A percentile compares a stretch with the other conserved stretches of the same genome.
Evolutionary conservation across 495 filamentous ascomycete species (phyloP).

Genomic region (Emericellopsis terricola): DNA sequence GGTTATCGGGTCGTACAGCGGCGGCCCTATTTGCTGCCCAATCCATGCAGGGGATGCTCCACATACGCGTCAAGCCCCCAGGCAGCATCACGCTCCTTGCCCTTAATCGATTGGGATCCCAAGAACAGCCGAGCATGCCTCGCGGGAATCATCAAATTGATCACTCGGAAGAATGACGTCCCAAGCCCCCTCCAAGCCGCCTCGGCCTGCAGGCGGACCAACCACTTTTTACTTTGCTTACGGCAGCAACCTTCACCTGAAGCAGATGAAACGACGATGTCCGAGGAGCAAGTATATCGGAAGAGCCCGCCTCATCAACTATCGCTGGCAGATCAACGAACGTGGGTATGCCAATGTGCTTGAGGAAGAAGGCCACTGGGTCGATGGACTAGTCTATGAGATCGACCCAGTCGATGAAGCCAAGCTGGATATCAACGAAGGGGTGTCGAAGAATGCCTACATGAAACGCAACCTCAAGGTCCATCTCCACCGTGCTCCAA

Average conservation of each 20-base stretch:
- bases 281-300: slow-evolving; percentile 28
- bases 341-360: slow-evolving; percentile 56
- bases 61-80: neutral
- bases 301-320: slow-evolving; percentile 28
- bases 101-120: neutral
- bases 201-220: no score
- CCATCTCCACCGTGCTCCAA: slow-evolving; percentile 2
- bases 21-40: neutral
- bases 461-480: slow-evolving; percentile 15
- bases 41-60: neutral
- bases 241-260: slow-evolving; percentile 50
- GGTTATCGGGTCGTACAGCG: neutral
- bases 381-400: slow-evolving; percentile 32
- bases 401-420: slow-evolving; percentile 25
- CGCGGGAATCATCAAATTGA: no score
- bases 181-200: no score
- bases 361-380: slow-evolving; percentile 10
- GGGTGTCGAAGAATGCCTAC: slow-evolving; percentile 37
- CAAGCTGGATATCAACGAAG: slow-evolving; percentile 33
- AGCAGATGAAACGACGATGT: slow-evolving; percentile 49
- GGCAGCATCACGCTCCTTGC: neutral
- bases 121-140: no score
- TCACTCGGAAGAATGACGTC: no score
- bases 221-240: slow-evolving; percentile 48
- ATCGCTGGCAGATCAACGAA: slow-evolving; percentile 48